Evolutionary conservation across 2,329 filamentous ascomycete species (phyloP).

Genomic region (Massarina eburnea): DNA sequence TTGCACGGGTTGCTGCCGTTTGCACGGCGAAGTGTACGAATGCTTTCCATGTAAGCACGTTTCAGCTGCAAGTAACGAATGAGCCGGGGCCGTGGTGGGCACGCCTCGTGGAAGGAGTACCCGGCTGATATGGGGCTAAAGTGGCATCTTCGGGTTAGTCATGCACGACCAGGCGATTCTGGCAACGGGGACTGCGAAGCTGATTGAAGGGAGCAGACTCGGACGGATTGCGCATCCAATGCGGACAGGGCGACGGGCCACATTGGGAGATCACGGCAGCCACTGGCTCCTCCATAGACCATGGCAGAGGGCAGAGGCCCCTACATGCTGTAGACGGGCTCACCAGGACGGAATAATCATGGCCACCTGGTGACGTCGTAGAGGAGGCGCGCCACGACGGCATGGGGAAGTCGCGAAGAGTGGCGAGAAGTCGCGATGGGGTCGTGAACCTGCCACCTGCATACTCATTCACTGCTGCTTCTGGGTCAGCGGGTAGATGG

Average conservation of each 20-base stretch:
- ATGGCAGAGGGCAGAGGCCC: slow-evolving; percentile 3
- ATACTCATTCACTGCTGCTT: slow-evolving; percentile 25
- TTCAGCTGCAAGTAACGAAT: slow-evolving; percentile 27
- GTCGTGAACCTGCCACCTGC: slow-evolving; percentile 10
- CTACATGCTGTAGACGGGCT: not conserved
- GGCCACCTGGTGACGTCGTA: slow-evolving; percentile 1
- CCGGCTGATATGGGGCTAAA: slow-evolving; percentile 8
- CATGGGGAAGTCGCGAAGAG: not conserved
- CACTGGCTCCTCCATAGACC: slow-evolving; percentile 17
- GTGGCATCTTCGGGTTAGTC: slow-evolving; percentile 6
- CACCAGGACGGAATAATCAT: not conserved
- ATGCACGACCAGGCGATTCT: slow-evolving; percentile 5
- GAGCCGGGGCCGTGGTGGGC: slow-evolving; percentile 32
- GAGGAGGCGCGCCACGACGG: slow-evolving; percentile 1
- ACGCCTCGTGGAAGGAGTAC: slow-evolving; percentile 19
- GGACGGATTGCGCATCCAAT: slow-evolving; percentile 13
- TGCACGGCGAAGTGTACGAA: slow-evolving; percentile 5
- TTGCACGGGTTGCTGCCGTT: slow-evolving; percentile 12
- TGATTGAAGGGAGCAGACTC: slow-evolving; percentile 4
- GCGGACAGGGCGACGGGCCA: slow-evolving; percentile 19
- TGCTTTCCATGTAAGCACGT: slow-evolving; percentile 19
- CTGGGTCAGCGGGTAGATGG: slow-evolving; percentile 28
- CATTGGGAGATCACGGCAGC: slow-evolving; percentile 32
- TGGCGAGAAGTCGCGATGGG: not conserved
- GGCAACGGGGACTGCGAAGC: slow-evolving; percentile 2